Evolutionary conservation across 139 green algal species (phyloP).

Genomic region (Coelastrella sp.): DNA sequence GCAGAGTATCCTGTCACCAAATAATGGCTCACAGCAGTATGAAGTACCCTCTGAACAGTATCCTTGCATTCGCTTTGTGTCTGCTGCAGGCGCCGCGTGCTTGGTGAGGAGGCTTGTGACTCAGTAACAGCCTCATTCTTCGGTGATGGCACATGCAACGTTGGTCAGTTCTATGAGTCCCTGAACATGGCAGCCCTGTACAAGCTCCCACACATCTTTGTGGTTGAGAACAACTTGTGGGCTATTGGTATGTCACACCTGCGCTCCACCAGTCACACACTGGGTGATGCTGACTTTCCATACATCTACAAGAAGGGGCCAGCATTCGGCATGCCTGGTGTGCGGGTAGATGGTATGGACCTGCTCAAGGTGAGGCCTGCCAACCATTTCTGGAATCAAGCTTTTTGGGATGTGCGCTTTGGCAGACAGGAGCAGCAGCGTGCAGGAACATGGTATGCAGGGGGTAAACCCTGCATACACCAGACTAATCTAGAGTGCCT

Average conservation of each 20-base stretch:
- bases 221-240: conserved; percentile 99
- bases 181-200: conserved; percentile 99
- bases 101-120: conserved; percentile 80
- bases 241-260: conserved; percentile 98
- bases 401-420: background rate
- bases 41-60: background rate
- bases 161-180: conserved; percentile 95
- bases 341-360: conserved; percentile 99
- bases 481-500: too few relatives aligned
- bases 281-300: conserved; percentile 91
- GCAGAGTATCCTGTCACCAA: too few relatives aligned
- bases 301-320: conserved; percentile 98
- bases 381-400: background rate
- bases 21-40: too few relatives aligned
- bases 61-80: background rate
- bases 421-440: background rate
- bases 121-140: conserved; percentile 94
- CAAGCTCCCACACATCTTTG: conserved; percentile 99
- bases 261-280: conserved; percentile 81
- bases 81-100: conserved; percentile 70
- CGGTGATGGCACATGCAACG: conserved; percentile 98
- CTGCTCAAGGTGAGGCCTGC: conserved; percentile 97
- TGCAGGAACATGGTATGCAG: too few relatives aligned
- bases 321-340: conserved; percentile 97
- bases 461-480: too few relatives aligned